A percentile compares a stretch with the other conserved stretches of the same genome.
phyloP scores from a whole-genome alignment of 2,329 filamentous ascomycete genomes.

The Fusarium dimerum region DNA sequence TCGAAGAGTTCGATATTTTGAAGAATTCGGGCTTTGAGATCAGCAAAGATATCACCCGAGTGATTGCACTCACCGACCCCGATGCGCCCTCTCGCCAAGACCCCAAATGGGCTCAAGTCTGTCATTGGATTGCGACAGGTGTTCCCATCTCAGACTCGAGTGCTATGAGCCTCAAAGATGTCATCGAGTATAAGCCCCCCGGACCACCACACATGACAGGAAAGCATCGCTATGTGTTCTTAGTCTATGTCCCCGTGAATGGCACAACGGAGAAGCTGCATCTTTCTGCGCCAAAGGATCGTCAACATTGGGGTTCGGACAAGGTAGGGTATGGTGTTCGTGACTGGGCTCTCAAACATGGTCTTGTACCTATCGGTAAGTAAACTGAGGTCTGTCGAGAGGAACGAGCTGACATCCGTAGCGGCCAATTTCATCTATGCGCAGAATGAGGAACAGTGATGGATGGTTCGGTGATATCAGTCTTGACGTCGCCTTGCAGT shows the following conservation, averaged over 20 bases:
- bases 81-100: constrained; percentile 22
- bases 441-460: constrained; percentile 19
- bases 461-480: too few relatives aligned
- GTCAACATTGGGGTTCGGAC: constrained; percentile 21
- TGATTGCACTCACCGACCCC: constrained; percentile 20
- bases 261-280: constrained; percentile 18
- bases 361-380: constrained; percentile 24
- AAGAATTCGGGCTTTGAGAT: neutral
- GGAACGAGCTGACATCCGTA: constrained; percentile 2
- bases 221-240: constrained; percentile 25
- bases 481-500: too few relatives aligned
- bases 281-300: constrained; percentile 11
- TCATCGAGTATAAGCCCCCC: constrained; percentile 20
- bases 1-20: neutral
- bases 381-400: neutral
- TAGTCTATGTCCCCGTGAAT: constrained; percentile 19
- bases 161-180: constrained; percentile 2
- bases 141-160: neutral
- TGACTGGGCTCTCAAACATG: constrained; percentile 20
- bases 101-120: constrained; percentile 25
- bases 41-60: constrained; percentile 2
- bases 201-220: constrained; percentile 20
- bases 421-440: constrained; percentile 27
- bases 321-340: constrained; percentile 16
- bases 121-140: constrained; percentile 21